phyloP scores from a whole-genome alignment of 2,329 filamentous ascomycete species.

The Mollisiaceae sp. region DNA sequence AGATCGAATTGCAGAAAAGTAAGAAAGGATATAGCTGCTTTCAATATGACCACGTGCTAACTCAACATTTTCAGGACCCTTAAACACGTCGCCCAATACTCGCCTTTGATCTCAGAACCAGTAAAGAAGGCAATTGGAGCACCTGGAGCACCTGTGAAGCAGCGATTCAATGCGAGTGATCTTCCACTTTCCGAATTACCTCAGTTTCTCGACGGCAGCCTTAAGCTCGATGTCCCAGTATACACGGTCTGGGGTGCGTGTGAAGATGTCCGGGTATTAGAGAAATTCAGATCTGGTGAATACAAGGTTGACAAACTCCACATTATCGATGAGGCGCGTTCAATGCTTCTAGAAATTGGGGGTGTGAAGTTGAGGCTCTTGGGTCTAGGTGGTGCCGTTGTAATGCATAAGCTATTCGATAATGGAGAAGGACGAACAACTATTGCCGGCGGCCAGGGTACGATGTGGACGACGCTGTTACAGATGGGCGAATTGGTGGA shows the following conservation, averaged over 20 bases:
- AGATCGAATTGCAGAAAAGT: constrained; percentile 98
- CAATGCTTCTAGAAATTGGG: constrained; percentile 90
- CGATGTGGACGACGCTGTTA: constrained; percentile 98
- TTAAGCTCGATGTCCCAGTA: constrained; percentile 93
- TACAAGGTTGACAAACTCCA: constrained; percentile 98
- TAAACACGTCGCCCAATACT: constrained; percentile 98
- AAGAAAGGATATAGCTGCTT: constrained; percentile 44
- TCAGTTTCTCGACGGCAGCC: constrained; percentile 82
- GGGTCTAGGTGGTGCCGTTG: constrained; percentile 91
- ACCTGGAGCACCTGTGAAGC: constrained; percentile 80
- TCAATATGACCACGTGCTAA: constrained; percentile 31
- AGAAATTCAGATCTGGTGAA: constrained; percentile 96
- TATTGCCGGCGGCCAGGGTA: constrained; percentile 96
- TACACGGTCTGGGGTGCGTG: constrained; percentile 99
- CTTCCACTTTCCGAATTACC: constrained; percentile 92
- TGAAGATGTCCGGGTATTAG: constrained; percentile 95
- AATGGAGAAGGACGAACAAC: constrained; percentile 98
- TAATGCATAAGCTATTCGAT: constrained; percentile 99
- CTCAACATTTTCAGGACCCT: constrained; percentile 69
- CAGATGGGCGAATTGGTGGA: constrained; percentile 99
- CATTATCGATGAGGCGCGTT: constrained; percentile 98
- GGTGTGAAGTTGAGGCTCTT: constrained; percentile 95
- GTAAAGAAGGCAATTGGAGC: constrained; percentile 71
- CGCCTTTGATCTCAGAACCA: constrained; percentile 84
- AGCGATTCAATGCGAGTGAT: constrained; percentile 79